Conservation (phyloP, 2,329 filamentous ascomycete genomes). For the Aureobasidium sp. region DNA sequence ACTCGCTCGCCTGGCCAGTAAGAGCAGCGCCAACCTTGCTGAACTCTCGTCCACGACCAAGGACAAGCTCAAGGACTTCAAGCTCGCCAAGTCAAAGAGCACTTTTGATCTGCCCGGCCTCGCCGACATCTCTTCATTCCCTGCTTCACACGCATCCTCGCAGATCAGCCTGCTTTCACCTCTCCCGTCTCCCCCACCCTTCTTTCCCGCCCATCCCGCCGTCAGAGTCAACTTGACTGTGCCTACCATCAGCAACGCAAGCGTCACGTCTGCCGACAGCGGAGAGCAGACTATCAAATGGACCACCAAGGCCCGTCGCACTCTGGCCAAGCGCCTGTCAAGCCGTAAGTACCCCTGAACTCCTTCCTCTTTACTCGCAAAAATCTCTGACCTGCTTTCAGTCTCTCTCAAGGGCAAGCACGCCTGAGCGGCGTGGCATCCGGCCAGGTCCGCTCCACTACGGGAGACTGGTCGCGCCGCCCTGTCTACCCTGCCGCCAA, state of each 20-base stretch:
- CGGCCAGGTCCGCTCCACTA: neutral
- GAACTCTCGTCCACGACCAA: neutral
- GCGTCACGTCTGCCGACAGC: neutral
- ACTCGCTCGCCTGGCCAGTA: neutral
- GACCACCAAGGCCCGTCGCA: neutral
- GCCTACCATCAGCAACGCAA: neutral
- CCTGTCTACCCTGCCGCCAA: neutral
- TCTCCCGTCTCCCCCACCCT: neutral
- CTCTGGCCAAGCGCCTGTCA: neutral
- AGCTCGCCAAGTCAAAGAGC: conserved; percentile 4
- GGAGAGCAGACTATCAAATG: neutral
- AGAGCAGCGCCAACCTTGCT: neutral
- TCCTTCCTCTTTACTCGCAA: too few species aligned
- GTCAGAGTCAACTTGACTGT: neutral
- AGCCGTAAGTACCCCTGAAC: neutral
- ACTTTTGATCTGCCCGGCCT: neutral
- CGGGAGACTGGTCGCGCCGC: neutral
- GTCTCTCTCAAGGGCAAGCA: neutral
- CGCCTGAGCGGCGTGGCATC: neutral
- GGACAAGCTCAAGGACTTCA: neutral
- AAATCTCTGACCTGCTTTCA: neutral
- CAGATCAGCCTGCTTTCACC: neutral
- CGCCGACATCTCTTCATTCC: too few species aligned
- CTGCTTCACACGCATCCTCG: neutral
- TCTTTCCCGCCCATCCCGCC: neutral